Base-by-base conservation (phyloP, 805 yeast species). In the Kazachstania africana region DNA sequence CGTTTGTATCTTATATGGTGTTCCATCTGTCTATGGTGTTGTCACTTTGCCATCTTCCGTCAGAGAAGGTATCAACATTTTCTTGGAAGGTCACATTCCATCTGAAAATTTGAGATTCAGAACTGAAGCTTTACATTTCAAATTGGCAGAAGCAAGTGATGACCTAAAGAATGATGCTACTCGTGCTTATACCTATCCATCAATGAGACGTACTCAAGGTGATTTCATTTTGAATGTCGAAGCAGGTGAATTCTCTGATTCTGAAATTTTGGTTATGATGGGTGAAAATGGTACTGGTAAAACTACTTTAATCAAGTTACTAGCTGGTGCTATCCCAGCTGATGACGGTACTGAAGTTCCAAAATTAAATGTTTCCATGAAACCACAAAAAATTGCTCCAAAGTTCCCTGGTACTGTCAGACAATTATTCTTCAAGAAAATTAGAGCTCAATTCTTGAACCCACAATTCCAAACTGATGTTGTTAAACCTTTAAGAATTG, bases 231-330 rank as follows among this genome's bases (percentile, higher is more conserved):
- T 91, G 57, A 66, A 62, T 36, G 78, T 91, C 38, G 79, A 82
- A 52, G 53, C 72, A 27, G 99, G 99, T 63, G 87, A 79, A 36
- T 91, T 88, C 63, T 78, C 94, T 35, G 94, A 91, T 59, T 82
- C 95, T 26, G 98, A 91, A 66, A 91, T 91, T 48, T 70, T 91
- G 50, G 98, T 91, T 36, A 83, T 91, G 95, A 88, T 91, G 94
- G 99, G 99, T 57, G 98, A 91, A 65, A 91, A 91, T 60, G 99
- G 99, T 66, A 91, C 98, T 13, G 99, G 99, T 68, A 91, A 91
- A 66, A 91, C 99, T 26, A 91, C 99, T 12, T 78, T 91, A 67
- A 88, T 96, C 72, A 82, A 80, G 59, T 66, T 91, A 50, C 68
- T 91, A 50, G 97, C 99, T 15, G 98, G 97, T 54, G 84, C 84